Evolutionary conservation across 345 rosid species (phyloP).

Genomic region (Ceriops tagal): DNA sequence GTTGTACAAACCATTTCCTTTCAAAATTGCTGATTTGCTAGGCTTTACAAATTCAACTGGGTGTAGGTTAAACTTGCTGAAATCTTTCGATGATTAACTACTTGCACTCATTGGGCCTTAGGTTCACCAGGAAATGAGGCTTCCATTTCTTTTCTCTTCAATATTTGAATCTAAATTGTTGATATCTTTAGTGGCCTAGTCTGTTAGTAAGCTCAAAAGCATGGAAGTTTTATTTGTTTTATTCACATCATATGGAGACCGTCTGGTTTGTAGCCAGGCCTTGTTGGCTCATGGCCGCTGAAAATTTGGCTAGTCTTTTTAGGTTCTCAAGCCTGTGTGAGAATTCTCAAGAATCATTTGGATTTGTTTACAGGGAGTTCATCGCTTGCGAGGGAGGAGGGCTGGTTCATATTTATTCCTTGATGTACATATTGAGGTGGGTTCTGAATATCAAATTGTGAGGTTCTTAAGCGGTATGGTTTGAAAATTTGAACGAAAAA

Average conservation of each 20-base stretch:
- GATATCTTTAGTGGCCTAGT: too few species aligned
- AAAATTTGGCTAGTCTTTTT: not conserved
- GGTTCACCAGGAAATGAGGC: too few species aligned
- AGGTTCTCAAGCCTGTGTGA: not conserved
- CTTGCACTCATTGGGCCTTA: not conserved
- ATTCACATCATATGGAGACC: too few species aligned
- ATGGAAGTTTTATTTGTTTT: too few species aligned
- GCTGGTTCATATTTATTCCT: conserved; percentile 88
- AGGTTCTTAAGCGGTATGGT: not conserved
- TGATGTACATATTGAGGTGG: conserved; percentile 91
- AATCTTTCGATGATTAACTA: not conserved
- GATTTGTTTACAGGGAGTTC: conserved; percentile 63
- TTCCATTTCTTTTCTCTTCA: too few species aligned
- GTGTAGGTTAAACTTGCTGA: not conserved
- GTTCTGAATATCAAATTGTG: conserved; percentile 17
- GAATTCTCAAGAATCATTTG: conserved; percentile 10
- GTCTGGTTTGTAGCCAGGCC: not conserved
- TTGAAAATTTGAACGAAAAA: not conserved
- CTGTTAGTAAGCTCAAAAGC: too few species aligned
- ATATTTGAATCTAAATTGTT: too few species aligned
- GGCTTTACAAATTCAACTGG: not conserved
- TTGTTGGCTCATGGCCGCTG: not conserved
- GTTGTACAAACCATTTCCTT: not conserved
- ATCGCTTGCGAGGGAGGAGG: conserved; percentile 91
- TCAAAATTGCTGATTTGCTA: not conserved